A percentile compares a stretch with the other conserved stretches of the same genome.
Conservation (phyloP, 139 green algal species). For the Chlamydomonas applanata region DNA sequence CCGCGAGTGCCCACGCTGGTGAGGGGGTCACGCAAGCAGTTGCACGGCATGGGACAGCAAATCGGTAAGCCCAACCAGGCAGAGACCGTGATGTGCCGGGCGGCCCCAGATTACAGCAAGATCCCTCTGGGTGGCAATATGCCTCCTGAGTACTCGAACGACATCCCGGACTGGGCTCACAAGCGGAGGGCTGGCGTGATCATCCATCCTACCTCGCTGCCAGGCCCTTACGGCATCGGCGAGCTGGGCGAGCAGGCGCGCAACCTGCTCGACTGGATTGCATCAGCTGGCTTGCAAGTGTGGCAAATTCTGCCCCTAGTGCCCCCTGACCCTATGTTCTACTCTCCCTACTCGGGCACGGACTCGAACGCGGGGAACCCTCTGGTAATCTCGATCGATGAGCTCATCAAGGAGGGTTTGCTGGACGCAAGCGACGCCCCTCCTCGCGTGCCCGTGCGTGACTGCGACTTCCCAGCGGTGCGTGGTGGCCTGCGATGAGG, state of each 20-base stretch:
- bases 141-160: conserved; percentile 36
- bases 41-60: no score
- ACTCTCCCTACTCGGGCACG: conserved; percentile 90
- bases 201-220: conserved; percentile 93
- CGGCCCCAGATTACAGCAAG: conserved; percentile 5
- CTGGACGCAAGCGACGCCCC: conserved; percentile 65
- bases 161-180: conserved; percentile 40
- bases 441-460: conserved; percentile 25
- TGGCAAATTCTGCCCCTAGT: conserved; percentile 93
- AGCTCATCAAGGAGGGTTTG: conserved; percentile 82
- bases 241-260: conserved; percentile 81
- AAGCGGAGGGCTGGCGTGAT: conserved; percentile 78
- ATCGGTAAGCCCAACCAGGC: no score
- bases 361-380: conserved; percentile 93
- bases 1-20: no score
- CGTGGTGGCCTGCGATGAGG: not conserved
- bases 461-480: conserved; percentile 45
- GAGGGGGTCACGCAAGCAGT: no score
- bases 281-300: conserved; percentile 42
- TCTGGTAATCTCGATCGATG: conserved; percentile 86
- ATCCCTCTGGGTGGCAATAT: conserved; percentile 17
- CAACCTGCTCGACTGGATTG: conserved; percentile 91
- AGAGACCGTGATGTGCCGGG: no score
- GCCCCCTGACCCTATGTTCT: conserved; percentile 88
- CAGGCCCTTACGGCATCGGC: conserved; percentile 82